These are phyloP conservation scores for Dictyophora rubrovolvata DNA, from an alignment of 768 basidiomycete genomes.

Conservation along the genomic window DNA sequence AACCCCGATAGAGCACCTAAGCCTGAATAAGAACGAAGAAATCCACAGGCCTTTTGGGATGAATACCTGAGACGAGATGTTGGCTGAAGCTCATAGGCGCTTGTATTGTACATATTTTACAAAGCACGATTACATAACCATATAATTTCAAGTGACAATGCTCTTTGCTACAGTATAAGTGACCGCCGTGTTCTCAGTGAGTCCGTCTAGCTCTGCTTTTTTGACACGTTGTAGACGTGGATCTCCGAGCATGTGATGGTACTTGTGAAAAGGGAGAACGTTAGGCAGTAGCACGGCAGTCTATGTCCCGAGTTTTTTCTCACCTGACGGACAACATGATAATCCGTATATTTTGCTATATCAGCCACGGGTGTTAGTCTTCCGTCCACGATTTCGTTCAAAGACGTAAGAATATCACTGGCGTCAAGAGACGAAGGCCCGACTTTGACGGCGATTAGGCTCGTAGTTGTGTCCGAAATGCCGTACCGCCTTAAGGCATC, in stretches of 20 bases:
- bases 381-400: slow-evolving; percentile 53
- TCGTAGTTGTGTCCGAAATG: slow-evolving; percentile 51
- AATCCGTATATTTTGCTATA: slow-evolving; percentile 50
- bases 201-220: background rate
- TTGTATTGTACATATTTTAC: background rate
- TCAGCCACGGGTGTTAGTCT: slow-evolving; percentile 36
- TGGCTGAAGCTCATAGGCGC: background rate
- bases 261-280: background rate
- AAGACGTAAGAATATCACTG: slow-evolving; percentile 33
- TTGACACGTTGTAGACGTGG: background rate
- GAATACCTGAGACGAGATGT: background rate
- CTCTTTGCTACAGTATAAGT: background rate
- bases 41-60: background rate
- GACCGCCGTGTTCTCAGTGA: background rate
- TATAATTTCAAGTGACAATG: background rate
- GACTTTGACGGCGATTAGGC: slow-evolving; percentile 67
- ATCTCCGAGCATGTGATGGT: background rate
- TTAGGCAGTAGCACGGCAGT: background rate
- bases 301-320: slow-evolving; percentile 13
- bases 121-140: background rate
- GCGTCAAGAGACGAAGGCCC: slow-evolving; percentile 26
- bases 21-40: background rate
- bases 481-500: slow-evolving; percentile 85
- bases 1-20: slow-evolving; percentile 73
- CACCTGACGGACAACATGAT: slow-evolving; percentile 68